Conservation (phyloP, 1,139 yeast species). For the Pichia sp. region DNA sequence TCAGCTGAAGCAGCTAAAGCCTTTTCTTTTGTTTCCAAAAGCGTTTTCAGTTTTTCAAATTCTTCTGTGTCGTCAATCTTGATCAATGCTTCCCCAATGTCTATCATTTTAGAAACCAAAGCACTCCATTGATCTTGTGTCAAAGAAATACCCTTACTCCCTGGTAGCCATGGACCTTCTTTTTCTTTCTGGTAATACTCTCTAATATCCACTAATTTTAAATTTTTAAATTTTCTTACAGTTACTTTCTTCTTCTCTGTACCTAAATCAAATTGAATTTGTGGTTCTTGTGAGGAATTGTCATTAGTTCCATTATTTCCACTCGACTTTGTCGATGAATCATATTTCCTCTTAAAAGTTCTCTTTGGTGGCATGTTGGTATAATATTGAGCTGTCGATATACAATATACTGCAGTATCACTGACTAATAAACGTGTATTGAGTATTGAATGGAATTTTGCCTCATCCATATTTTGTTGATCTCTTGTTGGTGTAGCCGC, state of each 20-base stretch:
- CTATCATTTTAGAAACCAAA: slow-evolving; percentile 44
- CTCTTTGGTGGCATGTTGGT: slow-evolving; percentile 13
- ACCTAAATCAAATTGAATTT: slow-evolving; percentile 35
- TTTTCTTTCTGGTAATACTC: slow-evolving; percentile 70
- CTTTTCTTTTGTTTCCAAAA: slow-evolving; percentile 27
- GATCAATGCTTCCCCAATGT: slow-evolving; percentile 54
- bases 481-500: too few species aligned
- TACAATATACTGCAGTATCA: too few species aligned
- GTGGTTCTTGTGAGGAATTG: slow-evolving; percentile 7
- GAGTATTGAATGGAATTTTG: too few species aligned
- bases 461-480: too few species aligned
- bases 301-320: neutral
- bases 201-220: slow-evolving; percentile 66
- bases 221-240: slow-evolving; percentile 60
- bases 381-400: too few species aligned
- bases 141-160: slow-evolving; percentile 77
- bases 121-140: slow-evolving; percentile 63
- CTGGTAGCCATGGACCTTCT: slow-evolving; percentile 59
- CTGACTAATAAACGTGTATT: too few species aligned
- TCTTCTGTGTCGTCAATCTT: slow-evolving; percentile 33
- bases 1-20: slow-evolving; percentile 2
- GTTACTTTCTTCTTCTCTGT: slow-evolving; percentile 58
- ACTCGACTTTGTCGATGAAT: neutral
- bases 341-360: slow-evolving; percentile 7
- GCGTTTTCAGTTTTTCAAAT: slow-evolving; percentile 9